Percentiles rank a stretch among this genome's conserved stretches.
phyloP scores from a whole-genome alignment of 306 rosid genomes.

The Sechiopsis laciniata region DNA sequence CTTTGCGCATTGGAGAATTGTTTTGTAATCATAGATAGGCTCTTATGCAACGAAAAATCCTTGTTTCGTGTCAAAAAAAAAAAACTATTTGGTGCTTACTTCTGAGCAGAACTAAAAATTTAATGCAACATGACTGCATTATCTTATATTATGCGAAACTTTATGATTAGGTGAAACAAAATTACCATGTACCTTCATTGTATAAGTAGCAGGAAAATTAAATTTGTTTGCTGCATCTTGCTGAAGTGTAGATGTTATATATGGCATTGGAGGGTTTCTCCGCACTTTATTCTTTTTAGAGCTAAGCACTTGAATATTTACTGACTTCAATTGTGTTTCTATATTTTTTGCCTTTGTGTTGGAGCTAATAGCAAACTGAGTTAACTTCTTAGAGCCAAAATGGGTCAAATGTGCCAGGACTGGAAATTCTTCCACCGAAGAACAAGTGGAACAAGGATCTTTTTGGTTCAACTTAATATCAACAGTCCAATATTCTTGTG shows the following conservation, averaged over 20 bases:
- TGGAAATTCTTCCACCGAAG: slow-evolving; percentile 27
- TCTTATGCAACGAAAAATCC: too few species aligned
- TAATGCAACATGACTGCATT: background rate
- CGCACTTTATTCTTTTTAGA: slow-evolving; percentile 48
- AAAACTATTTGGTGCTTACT: background rate
- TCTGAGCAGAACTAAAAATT: background rate
- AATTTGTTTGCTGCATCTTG: slow-evolving; percentile 91
- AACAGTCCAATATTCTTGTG: slow-evolving; percentile 75
- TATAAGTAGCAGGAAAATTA: slow-evolving; percentile 56
- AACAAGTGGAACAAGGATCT: slow-evolving; percentile 26
- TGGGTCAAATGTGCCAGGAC: slow-evolving; percentile 66
- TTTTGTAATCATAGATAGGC: too few species aligned
- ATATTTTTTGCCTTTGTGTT: slow-evolving; percentile 46
- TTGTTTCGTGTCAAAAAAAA: background rate
- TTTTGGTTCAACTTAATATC: slow-evolving; percentile 41
- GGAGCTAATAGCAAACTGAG: slow-evolving; percentile 66
- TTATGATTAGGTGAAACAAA: slow-evolving; percentile 14
- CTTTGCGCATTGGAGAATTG: too few species aligned
- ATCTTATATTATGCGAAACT: slow-evolving; percentile 2
- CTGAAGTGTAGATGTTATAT: slow-evolving; percentile 93
- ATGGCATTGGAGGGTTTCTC: slow-evolving; percentile 89
- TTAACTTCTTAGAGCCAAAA: slow-evolving; percentile 61
- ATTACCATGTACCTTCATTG: slow-evolving; percentile 67
- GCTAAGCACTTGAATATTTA: slow-evolving; percentile 44
- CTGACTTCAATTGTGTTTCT: slow-evolving; percentile 43